Base-by-base conservation (phyloP, 805 yeast species). In the Wickerhamiella alocasiicola region DNA sequence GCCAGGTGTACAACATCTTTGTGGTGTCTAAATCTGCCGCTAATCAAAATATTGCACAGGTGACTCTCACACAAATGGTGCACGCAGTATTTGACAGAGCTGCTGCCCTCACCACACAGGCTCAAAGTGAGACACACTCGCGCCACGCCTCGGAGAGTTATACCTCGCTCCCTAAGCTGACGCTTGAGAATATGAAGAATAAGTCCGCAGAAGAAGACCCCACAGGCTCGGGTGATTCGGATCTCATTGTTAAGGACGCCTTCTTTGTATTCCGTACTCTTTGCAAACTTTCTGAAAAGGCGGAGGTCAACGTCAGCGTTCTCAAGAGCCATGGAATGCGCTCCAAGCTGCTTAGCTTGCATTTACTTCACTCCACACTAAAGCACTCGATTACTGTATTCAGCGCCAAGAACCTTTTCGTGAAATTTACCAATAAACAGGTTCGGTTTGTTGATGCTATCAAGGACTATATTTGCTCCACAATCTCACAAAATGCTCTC, bases 1-100 rank as follows among this genome's bases (percentile, higher is more conserved):
- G 97, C 59, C 95, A 83, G 54, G 83, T 88, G 20, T 91, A 91
- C 64, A 87, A 85, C 56, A 81, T 93, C 20, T 93, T 88, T 54
- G 78, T 91, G 31, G 70, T 83, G 42, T 84, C 96, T 0, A 66
- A 81, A 45, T 76, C 80, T 15, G 75, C 88, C 3, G 66, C 81
- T 19, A 88, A 85, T 55, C 98, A 91, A 61, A 81, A 85, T 1
- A 77, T 87, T 45, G 97, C 98, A 0, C 97, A 93, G 64, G 97
- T 95, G 1, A 80, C 91, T 6, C 67, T 91, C 49, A 82, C 93
- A 2, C 99, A 91, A 62, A 80, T 88, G 53, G 83, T 91, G 17
- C 76, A 77, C 42, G 76, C 82, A 6, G 78, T 87, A 9, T 91
- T 84, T 62, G 94, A 81, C 46, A 73, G 91, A 17, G 43, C 42